Percentiles rank a stretch among this genome's conserved stretches.
Evolutionary conservation across 768 basidiomycete genomes (phyloP).

Genomic region (Termitomyces sp.): DNA sequence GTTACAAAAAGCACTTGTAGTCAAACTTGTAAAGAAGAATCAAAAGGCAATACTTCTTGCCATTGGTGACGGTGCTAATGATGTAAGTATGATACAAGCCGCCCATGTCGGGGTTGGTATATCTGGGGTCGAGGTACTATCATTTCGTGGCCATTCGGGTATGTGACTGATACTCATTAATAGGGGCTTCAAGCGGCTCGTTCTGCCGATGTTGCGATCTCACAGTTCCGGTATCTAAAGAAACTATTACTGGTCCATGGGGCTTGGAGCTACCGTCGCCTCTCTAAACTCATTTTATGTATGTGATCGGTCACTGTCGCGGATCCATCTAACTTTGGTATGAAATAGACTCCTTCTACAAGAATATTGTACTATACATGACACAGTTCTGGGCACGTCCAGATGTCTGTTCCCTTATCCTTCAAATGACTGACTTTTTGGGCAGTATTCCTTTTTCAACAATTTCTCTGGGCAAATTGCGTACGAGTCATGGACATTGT

Average conservation of each 20-base stretch:
- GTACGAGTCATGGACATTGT: slow-evolving; percentile 98
- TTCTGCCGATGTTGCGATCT: slow-evolving; percentile 95
- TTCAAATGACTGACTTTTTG: neutral
- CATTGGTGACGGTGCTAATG: slow-evolving; percentile 97
- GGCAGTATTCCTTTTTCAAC: slow-evolving; percentile 96
- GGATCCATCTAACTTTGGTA: slow-evolving; percentile 7
- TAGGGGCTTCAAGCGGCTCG: slow-evolving; percentile 97
- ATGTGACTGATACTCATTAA: neutral
- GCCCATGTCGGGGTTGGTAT: slow-evolving; percentile 98
- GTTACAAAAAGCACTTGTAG: slow-evolving; percentile 93
- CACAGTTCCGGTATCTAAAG: slow-evolving; percentile 93
- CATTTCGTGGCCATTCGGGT: neutral
- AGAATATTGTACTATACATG: slow-evolving; percentile 98
- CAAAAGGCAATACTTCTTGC: slow-evolving; percentile 90
- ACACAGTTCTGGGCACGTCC: slow-evolving; percentile 90
- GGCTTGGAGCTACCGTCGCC: slow-evolving; percentile 94
- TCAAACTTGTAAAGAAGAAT: slow-evolving; percentile 98
- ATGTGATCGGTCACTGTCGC: slow-evolving; percentile 24
- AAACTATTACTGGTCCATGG: slow-evolving; percentile 96
- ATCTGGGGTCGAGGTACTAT: slow-evolving; percentile 85
- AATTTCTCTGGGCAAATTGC: slow-evolving; percentile 99
- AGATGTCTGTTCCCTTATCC: neutral
- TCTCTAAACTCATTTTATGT: slow-evolving; percentile 97
- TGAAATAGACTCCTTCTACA: slow-evolving; percentile 88
- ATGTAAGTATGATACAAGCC: slow-evolving; percentile 99